Conservation (phyloP, 805 yeast genomes). For the Candida palmyrensis region DNA sequence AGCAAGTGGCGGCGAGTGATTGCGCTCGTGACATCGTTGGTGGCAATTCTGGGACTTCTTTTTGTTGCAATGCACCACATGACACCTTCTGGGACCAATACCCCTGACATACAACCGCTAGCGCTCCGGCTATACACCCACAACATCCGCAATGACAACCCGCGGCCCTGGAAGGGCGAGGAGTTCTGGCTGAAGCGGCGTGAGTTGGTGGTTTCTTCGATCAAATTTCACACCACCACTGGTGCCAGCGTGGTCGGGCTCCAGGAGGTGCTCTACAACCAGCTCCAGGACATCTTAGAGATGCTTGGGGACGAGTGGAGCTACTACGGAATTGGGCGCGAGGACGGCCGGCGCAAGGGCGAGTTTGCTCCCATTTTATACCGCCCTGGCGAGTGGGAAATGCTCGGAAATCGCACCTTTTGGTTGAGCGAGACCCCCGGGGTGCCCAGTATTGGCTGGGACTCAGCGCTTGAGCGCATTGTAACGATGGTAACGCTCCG, state of each 20-base stretch:
- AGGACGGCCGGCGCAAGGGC: conserved; percentile 25
- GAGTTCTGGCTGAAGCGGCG: conserved; percentile 41
- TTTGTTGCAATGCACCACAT: background rate
- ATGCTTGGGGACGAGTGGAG: conserved; percentile 26
- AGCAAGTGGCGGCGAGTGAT: background rate
- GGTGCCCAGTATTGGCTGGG: conserved; percentile 38
- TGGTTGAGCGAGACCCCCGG: conserved; percentile 40
- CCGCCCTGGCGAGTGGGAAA: conserved; percentile 25
- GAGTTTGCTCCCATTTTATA: conserved; percentile 35
- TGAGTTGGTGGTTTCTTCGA: conserved; percentile 31
- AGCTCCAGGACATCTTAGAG: conserved; percentile 25
- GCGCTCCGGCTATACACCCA: conserved; percentile 31
- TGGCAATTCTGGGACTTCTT: background rate
- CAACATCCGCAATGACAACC: conserved; percentile 42
- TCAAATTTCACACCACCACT: conserved; percentile 29
- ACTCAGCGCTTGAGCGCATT: conserved; percentile 36
- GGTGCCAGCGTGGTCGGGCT: conserved; percentile 33
- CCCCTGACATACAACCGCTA: conserved; percentile 7
- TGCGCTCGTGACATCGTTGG: background rate
- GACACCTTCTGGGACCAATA: background rate
- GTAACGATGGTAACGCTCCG: conserved; percentile 34
- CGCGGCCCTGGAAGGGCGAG: conserved; percentile 31
- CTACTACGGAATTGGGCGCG: conserved; percentile 33
- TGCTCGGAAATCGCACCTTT: conserved; percentile 25
- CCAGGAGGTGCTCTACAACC: conserved; percentile 35